Conservation (phyloP, 1,284 basidiomycete genomes). For the Lignosus rhinocerotis region DNA sequence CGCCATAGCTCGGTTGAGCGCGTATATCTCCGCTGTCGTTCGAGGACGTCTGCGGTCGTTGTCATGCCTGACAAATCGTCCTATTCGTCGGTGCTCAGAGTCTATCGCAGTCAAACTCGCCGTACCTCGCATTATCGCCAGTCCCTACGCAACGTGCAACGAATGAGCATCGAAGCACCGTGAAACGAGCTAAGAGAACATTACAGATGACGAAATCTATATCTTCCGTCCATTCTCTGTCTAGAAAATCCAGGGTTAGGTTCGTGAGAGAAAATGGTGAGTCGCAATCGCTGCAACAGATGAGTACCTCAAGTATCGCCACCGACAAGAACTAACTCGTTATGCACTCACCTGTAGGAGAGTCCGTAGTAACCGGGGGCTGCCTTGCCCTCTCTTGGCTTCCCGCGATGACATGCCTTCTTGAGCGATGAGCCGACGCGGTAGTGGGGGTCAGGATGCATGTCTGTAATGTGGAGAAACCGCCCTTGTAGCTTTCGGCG, state of each 20-base stretch:
- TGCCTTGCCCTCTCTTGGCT: slow-evolving; percentile 55
- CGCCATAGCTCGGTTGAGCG: slow-evolving; percentile 71
- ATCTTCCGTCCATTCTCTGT: slow-evolving; percentile 77
- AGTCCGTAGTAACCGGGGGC: slow-evolving; percentile 60
- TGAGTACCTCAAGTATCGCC: neutral
- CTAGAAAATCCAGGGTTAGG: slow-evolving; percentile 79
- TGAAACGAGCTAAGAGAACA: neutral
- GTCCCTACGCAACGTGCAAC: slow-evolving; percentile 60
- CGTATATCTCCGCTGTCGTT: slow-evolving; percentile 80
- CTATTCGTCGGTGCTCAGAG: neutral
- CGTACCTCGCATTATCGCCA: slow-evolving; percentile 85
- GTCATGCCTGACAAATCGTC: slow-evolving; percentile 66
- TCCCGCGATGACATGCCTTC: slow-evolving; percentile 66
- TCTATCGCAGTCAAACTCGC: neutral
- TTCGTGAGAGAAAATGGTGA: slow-evolving; percentile 80
- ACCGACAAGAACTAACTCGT: neutral
- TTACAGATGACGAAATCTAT: slow-evolving; percentile 88
- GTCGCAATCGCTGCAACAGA: slow-evolving; percentile 74
- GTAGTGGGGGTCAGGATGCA: slow-evolving; percentile 78
- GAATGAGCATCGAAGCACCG: slow-evolving; percentile 18
- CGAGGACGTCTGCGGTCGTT: slow-evolving; percentile 82
- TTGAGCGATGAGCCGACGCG: slow-evolving; percentile 46
- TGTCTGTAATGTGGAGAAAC: slow-evolving; percentile 79
- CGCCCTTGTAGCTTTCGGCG: slow-evolving; percentile 62
- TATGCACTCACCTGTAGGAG: slow-evolving; percentile 55